These are phyloP conservation scores for Ceratopteris richardii DNA, from an alignment of 75 land plant genomes.

Conservation along the genomic window DNA sequence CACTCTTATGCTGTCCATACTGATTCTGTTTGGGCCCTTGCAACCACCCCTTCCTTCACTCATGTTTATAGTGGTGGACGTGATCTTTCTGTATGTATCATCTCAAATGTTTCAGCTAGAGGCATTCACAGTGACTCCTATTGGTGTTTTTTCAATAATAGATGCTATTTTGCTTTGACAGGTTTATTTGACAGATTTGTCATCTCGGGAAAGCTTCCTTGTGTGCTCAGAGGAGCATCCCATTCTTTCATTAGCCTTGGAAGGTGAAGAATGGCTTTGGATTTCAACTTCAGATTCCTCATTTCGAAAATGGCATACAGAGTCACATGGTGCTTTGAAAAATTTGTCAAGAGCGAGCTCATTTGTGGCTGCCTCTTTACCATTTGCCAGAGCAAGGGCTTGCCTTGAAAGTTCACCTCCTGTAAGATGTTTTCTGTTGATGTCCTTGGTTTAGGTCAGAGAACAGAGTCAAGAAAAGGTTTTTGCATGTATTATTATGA, in stretches of 20 bases:
- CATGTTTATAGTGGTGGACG: conserved; percentile 98
- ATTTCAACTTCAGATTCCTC: conserved; percentile 90
- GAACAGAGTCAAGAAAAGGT: not conserved
- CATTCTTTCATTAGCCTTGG: conserved; percentile 59
- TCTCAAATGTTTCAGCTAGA: no score
- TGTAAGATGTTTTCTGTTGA: no score
- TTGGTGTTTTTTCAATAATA: not conserved
- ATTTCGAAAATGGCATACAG: conserved; percentile 80
- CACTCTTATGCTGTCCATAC: conserved; percentile 99
- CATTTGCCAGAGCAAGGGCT: conserved; percentile 88
- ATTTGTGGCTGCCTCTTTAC: conserved; percentile 88
- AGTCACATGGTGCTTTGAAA: conserved; percentile 57
- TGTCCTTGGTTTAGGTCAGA: not conserved
- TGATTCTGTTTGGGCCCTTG: conserved; percentile 98
- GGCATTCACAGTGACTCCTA: not conserved
- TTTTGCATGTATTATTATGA: no score
- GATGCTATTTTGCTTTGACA: conserved; percentile 17
- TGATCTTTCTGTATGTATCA: conserved; percentile 78
- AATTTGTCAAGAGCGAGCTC: conserved; percentile 76
- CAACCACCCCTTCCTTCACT: conserved; percentile 82
- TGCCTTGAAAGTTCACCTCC: conserved; percentile 84
- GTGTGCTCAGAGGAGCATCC: conserved; percentile 79
- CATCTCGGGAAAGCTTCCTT: conserved; percentile 75
- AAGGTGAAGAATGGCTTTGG: conserved; percentile 87
- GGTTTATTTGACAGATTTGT: conserved; percentile 88